Evolutionary conservation across 2,329 filamentous ascomycete species (phyloP), one percentile per base, ranked within the genome.

Genomic region (Microdochium nivale): DNA sequence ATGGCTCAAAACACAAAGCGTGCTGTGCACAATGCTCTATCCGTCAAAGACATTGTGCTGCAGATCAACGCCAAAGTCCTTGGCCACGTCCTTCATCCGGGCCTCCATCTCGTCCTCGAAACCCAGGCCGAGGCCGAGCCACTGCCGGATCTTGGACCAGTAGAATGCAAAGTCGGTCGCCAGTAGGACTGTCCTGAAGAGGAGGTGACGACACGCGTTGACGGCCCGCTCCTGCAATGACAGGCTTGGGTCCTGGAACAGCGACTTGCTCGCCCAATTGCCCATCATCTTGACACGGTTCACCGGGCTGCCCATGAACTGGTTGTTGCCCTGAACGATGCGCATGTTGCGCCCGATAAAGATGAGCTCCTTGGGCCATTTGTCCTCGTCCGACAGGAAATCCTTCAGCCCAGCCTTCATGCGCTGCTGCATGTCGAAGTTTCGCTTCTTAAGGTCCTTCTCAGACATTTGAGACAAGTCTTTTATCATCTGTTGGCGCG

Each of bases 41-140:
- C 92, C 91, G 52, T 95, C 89, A 70, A 96, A 96, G 2, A 96
- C 79, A 40, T 84, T 83, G 66, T 95, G 89, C 65, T 95, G 87
- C 58, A 97, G 70, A 68, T 97, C 91, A 2, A 97, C 82, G 0
- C 94, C 94, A 71, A 94, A 90, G 59, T 95, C 91, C 65, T 87
- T 89, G 1, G 91, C 92, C 76, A 96, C 88, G 52, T 78, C 80
- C 68, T 81, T 85, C 90, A 97, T 95, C 59, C 86, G 80, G 63
- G 80, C 79, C 74, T 97, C 94, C 55, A 97, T 84, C 65, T 92
- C 90, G 64, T 96, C 92, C 66, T 97, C 94, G 87, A 97, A 94
- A 0, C 91, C 91, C 10, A 83, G 78, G 0, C 91, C 90, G 2
- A 84, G 68, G 0, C 88, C 88, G 13, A 96, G 64, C 65, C 81